Evolutionary conservation across 2,329 filamentous ascomycete genomes (phyloP).

Genomic region (Cryoendolithus antarcticus): DNA sequence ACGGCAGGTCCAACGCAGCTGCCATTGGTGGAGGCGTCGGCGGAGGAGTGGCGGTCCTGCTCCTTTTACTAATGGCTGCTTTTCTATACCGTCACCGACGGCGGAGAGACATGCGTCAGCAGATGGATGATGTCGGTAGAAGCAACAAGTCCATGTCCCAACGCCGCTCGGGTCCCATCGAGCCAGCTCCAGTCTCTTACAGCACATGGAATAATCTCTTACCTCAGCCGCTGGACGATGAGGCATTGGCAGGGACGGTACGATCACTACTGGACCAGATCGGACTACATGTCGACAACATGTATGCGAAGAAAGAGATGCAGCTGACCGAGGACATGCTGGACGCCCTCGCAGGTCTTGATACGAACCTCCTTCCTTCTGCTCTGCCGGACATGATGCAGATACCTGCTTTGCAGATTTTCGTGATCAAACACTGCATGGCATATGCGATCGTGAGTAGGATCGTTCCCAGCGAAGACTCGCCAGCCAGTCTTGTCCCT

Average conservation of each 20-base stretch:
- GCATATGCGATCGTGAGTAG: not conserved
- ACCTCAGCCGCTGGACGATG: slow-evolving; percentile 22
- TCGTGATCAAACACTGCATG: slow-evolving; percentile 5
- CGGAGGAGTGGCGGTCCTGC: too few species aligned
- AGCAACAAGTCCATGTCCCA: too few species aligned
- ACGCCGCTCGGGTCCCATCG: too few species aligned
- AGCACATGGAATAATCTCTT: slow-evolving; percentile 10
- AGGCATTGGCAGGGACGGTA: slow-evolving; percentile 14
- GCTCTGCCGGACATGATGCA: slow-evolving; percentile 1
- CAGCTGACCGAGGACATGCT: not conserved
- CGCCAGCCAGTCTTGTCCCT: not conserved
- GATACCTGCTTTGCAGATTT: not conserved
- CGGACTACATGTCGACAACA: slow-evolving; percentile 26
- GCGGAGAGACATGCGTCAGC: too few species aligned
- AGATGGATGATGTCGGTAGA: too few species aligned
- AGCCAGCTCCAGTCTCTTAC: not conserved
- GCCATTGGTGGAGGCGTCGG: too few species aligned
- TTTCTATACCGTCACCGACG: too few species aligned
- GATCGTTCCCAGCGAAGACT: not conserved
- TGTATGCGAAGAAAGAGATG: slow-evolving; percentile 13
- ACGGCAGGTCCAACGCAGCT: too few species aligned
- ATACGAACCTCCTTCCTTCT: not conserved
- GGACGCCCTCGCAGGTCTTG: not conserved
- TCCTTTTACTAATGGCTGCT: too few species aligned
- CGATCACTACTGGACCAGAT: slow-evolving; percentile 24